A percentile compares a stretch with the other conserved stretches of the same genome.
These are phyloP conservation scores for Fusarium austroafricanum DNA, from an alignment of 2,329 filamentous ascomycete species.

Conservation along the genomic window DNA sequence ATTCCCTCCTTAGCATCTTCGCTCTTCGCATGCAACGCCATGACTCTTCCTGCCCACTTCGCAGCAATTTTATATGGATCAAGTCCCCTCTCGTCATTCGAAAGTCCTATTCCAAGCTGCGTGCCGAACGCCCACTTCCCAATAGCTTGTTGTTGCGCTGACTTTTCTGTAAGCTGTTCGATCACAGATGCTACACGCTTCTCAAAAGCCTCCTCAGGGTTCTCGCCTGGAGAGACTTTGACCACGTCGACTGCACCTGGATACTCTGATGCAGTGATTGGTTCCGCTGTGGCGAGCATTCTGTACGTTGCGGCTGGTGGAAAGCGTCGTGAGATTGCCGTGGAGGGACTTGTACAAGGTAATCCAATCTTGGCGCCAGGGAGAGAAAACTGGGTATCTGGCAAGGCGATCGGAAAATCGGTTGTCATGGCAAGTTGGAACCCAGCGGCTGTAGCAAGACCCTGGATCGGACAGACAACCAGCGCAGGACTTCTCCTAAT, in stretches of 20 bases:
- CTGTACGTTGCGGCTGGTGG: constrained; percentile 32
- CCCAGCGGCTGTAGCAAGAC: constrained; percentile 42
- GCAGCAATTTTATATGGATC: constrained; percentile 40
- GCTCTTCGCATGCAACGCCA: constrained; percentile 43
- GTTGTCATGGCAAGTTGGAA: constrained; percentile 43
- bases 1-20: constrained; percentile 41
- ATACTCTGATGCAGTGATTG: constrained; percentile 21
- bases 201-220: constrained; percentile 15
- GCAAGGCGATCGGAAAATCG: constrained; percentile 37
- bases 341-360: constrained; percentile 42
- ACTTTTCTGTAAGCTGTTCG: constrained; percentile 11
- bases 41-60: constrained; percentile 39
- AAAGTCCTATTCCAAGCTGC: constrained; percentile 27
- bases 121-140: constrained; percentile 46
- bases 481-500: constrained; percentile 40
- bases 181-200: constrained; percentile 20
- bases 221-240: neutral
- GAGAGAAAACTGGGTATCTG: constrained; percentile 32
- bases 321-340: constrained; percentile 35
- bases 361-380: constrained; percentile 42
- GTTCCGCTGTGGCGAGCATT: constrained; percentile 34
- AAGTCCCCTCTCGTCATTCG: constrained; percentile 2
- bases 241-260: constrained; percentile 39
- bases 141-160: constrained; percentile 37
- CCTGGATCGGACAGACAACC: constrained; percentile 41